A percentile compares a stretch with the other conserved stretches of the same genome.
Conservation (phyloP, 441 rosid species). For the Syzygium malaccense region DNA sequence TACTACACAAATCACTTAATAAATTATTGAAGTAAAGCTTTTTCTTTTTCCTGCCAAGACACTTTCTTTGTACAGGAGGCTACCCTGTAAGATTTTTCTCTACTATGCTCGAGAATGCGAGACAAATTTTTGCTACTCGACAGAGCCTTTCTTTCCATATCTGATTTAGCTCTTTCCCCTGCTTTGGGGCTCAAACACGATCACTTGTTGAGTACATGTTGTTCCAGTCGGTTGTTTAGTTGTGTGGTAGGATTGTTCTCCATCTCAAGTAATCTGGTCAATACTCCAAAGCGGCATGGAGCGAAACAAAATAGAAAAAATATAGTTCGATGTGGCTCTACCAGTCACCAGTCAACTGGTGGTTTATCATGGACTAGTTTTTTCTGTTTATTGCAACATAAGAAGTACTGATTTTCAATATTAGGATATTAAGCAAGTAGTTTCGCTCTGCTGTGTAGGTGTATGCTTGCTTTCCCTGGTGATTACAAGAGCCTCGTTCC, state of each 20-base stretch:
- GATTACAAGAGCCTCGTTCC: conserved; percentile 80
- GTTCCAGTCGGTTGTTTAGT: neutral
- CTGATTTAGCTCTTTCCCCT: neutral
- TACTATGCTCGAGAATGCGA: neutral
- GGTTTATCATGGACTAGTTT: neutral
- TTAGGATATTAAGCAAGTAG: neutral
- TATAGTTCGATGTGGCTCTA: neutral
- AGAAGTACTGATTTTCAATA: neutral
- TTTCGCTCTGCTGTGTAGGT: conserved; percentile 40
- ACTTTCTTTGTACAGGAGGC: neutral
- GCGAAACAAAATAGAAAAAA: neutral
- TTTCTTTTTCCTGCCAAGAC: neutral
- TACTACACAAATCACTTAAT: neutral
- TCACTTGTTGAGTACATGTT: neutral
- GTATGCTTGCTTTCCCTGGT: conserved; percentile 91
- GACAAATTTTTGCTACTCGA: neutral
- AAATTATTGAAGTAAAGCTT: neutral
- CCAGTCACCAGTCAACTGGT: neutral
- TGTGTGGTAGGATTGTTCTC: neutral
- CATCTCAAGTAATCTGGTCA: neutral
- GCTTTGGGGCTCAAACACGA: neutral
- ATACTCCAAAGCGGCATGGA: neutral
- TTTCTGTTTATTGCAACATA: neutral
- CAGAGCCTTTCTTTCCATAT: neutral
- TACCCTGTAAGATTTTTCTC: neutral